Base-by-base conservation (phyloP, 768 basidiomycete species). In the Pleurotus giganteus region DNA sequence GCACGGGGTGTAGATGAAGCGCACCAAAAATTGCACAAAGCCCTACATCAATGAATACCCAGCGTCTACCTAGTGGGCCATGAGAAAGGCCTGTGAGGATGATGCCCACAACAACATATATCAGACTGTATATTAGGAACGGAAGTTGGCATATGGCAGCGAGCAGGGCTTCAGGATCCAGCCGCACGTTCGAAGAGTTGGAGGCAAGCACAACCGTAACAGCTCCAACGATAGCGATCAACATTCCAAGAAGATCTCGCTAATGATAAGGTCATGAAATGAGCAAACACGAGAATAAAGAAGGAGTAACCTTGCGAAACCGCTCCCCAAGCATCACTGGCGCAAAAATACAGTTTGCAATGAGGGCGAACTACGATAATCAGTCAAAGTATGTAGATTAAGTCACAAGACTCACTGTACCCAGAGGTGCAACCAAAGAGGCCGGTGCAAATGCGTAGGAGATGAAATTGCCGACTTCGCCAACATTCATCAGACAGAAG, bases 301-400 rank as follows among this genome's bases (percentile, higher is more conserved):
- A 24, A 65, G 54, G 59, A 21, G 13, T 65, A 60, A 87, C 86
- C 71, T 80, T 87, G 31, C 88, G 85, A 66, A 99, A 95, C 4
- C 80, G 81, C 71, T 98, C 92, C 7, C 83, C 77, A 8, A 93
- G 78, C 64, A 98, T 81, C 2, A 93, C 62, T 13, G 96, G 96
- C 1, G 95, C 93, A 59, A 98, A 94, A 36, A 94, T 77, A 64
- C 94, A 98, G 67, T 98, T 98, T 12, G 96, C 92, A 56, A 96
- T 85, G n/a, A 98, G 76, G 2, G 94, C 93, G 68, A 93, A 89
- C 86, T 93, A 57, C 21, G 47, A 46, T n/a, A 17, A 54, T 53
- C 24, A 64, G 51, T 57, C 31, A 19, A 41, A 47, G 44, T 13
- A 57, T 42, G 12, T 57, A 23, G 19, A 47, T 31, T 26, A 54